Evolutionary conservation across 169 alveolate genomes (phyloP).

Genomic region (Plasmodium reichenowi): DNA sequence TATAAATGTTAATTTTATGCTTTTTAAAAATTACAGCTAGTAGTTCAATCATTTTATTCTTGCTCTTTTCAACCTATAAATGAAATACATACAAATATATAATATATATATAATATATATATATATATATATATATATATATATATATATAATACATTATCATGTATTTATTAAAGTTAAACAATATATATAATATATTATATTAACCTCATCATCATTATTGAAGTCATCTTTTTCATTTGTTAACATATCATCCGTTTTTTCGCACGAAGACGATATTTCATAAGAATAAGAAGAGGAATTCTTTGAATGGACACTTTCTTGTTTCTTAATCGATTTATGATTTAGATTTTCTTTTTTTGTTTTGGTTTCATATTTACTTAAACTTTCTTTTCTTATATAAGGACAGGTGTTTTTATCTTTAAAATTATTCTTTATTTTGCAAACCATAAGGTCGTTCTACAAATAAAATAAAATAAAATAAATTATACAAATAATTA

Average conservation of each 20-base stretch:
- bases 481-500: not conserved
- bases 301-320: not conserved
- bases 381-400: not conserved
- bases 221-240: slow-evolving; percentile 18
- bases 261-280: slow-evolving; percentile 14
- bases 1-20: not conserved
- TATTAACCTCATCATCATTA: slow-evolving; percentile 40
- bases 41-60: slow-evolving; percentile 59
- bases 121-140: not conserved
- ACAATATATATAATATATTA: not conserved
- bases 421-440: not conserved
- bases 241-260: slow-evolving; percentile 6
- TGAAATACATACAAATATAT: not conserved
- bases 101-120: not conserved
- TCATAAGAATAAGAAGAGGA: slow-evolving; percentile 12
- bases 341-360: slow-evolving; percentile 8
- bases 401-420: not conserved
- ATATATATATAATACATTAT: not conserved
- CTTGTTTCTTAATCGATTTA: not conserved
- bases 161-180: not conserved
- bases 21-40: slow-evolving; percentile 44
- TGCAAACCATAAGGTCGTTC: not conserved
- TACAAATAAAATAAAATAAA: not conserved
- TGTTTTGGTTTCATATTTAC: not conserved
- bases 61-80: slow-evolving; percentile 64